Base-by-base conservation (phyloP, 495 filamentous ascomycete genomes). In the Amniculicola lignicola region DNA sequence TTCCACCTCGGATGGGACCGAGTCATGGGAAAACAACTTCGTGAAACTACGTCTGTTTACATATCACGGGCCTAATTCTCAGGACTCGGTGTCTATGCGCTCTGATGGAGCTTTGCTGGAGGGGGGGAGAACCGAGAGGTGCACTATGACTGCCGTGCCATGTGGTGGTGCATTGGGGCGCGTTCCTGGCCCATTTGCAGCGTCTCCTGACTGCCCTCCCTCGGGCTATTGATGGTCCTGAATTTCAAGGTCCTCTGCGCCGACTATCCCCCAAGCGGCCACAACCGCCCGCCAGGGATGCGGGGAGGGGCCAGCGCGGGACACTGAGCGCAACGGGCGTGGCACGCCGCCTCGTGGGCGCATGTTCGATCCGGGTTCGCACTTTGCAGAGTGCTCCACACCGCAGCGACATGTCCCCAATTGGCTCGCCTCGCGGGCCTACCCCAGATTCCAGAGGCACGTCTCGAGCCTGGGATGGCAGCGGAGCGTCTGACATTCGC, bases 371-470 rank as follows among this genome's bases (percentile, higher is more conserved):
- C 51, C 51, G 47, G 55, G 35, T 18, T 9, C 9, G 37, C 37
- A n/a, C n/a, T n/a, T n/a, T 33, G 18, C 37, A 27, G 42, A 19
- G 27, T 35, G 23, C 28, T 38, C 19, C 51, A 28, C 29, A n/a
- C 29, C 7, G 29, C 29, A 33, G 29, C 29, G 29, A 6, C 37
- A 6, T 19, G 37, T 6, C 9, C 19, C 10, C 16, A 18, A 45
- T 57, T 50, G 27, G 55, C 47, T 56, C 53, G 53, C 31, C 18
- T 56, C 16, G 51, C 51, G 38, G 38, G 24, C 33, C 22, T 59
- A 52, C 55, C 55, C 55, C 55, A 59, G 55, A 59, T 59, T 59
- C 48, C 46, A 57, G 28, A 18, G 40, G 21, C 22, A 33, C 48
- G 40, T 46, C 55, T 51, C 29, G n/a, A 7, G n/a, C n/a, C 29